phyloP scores from a whole-genome alignment of 1,139 yeast genomes.

The Zygotorulaspora mrakii region DNA sequence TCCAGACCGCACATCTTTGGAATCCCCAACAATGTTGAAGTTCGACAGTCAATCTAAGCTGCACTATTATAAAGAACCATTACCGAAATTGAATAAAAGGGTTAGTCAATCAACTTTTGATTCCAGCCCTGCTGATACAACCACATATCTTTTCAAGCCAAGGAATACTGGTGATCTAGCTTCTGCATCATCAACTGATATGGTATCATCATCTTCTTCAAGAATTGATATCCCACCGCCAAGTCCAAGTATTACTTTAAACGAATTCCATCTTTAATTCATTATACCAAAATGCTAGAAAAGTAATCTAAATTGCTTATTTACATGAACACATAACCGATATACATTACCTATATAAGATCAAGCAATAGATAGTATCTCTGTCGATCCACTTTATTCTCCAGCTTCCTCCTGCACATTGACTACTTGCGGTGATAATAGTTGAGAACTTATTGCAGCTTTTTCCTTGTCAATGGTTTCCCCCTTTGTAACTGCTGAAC shows the following conservation, averaged over 20 bases:
- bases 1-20: conserved; percentile 28
- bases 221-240: conserved; percentile 10
- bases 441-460: conserved; percentile 18
- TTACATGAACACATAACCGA: conserved; percentile 6
- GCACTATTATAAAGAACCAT: conserved; percentile 33
- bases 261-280: conserved; percentile 20
- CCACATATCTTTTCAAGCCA: conserved; percentile 6
- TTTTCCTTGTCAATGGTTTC: conserved; percentile 15
- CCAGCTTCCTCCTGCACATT: conserved; percentile 2
- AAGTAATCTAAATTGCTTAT: conserved; percentile 2
- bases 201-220: conserved; percentile 1
- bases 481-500: conserved; percentile 28
- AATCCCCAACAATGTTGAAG: conserved; percentile 33
- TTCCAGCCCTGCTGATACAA: conserved; percentile 3
- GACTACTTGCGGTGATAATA: conserved; percentile 19
- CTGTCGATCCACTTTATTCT: too few species aligned
- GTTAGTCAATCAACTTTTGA: conserved; percentile 2
- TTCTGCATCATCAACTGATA: neutral
- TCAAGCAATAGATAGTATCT: too few species aligned
- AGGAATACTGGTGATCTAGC: conserved; percentile 1
- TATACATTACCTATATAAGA: too few species aligned
- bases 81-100: conserved; percentile 20
- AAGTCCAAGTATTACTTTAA: conserved; percentile 23
- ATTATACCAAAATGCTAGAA: too few species aligned
- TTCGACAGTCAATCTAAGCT: conserved; percentile 26